Conservation (phyloP, 306 rosid genomes). For the Medicago ruthenica region DNA sequence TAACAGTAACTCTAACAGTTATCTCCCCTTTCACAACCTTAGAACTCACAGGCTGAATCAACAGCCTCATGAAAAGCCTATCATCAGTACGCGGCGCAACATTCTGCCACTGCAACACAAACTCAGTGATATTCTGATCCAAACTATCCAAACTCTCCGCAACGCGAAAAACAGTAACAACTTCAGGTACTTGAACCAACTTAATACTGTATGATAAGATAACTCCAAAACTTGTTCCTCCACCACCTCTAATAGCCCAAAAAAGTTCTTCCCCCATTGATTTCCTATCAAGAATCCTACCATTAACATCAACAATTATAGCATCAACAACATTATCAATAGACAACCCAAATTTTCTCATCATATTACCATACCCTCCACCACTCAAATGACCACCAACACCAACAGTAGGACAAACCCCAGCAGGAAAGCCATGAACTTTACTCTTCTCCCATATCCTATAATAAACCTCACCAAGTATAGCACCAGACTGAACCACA, state of each 20-base stretch:
- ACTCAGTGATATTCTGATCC: slow-evolving; percentile 60
- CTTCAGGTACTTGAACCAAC: slow-evolving; percentile 65
- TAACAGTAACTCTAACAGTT: slow-evolving; percentile 50
- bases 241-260: slow-evolving; percentile 88
- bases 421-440: slow-evolving; percentile 71
- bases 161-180: slow-evolving; percentile 59
- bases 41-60: slow-evolving; percentile 61
- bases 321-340: slow-evolving; percentile 75
- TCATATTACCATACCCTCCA: slow-evolving; percentile 82
- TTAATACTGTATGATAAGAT: slow-evolving; percentile 62
- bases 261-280: slow-evolving; percentile 84
- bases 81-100: slow-evolving; percentile 58
- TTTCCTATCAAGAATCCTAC: slow-evolving; percentile 58
- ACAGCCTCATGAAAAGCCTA: slow-evolving; percentile 65
- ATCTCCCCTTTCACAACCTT: slow-evolving; percentile 46
- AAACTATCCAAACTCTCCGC: slow-evolving; percentile 45
- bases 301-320: slow-evolving; percentile 63
- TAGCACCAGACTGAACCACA: slow-evolving; percentile 72
- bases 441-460: slow-evolving; percentile 69
- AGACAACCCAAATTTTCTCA: slow-evolving; percentile 71
- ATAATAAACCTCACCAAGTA: slow-evolving; percentile 74
- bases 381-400: slow-evolving; percentile 85
- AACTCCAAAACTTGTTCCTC: slow-evolving; percentile 81
- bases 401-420: slow-evolving; percentile 77
- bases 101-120: slow-evolving; percentile 70